phyloP scores from a whole-genome alignment of 352 stramenopile genomes.

The Phytophthora fragariaefolia region DNA sequence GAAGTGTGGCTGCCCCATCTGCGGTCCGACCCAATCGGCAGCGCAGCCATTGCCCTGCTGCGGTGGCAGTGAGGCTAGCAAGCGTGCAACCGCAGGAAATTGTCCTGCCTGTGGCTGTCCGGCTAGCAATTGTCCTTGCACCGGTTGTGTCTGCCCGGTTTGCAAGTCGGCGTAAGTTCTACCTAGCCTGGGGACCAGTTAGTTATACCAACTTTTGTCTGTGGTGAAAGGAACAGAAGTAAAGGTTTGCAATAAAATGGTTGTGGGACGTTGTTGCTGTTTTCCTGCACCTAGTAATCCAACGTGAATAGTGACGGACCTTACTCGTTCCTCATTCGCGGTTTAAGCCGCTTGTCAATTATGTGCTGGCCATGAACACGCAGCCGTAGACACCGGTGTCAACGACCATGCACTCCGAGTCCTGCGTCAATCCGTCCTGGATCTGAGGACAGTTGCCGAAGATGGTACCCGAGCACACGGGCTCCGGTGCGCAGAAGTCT shows the following conservation, averaged over 20 bases:
- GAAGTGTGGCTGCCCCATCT: slow-evolving; percentile 29
- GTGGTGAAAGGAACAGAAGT: too few relatives aligned
- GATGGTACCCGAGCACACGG: slow-evolving; percentile 40
- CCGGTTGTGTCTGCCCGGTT: slow-evolving; percentile 23
- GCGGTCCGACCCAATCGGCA: slow-evolving; percentile 12
- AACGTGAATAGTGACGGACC: too few relatives aligned
- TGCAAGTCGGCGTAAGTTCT: slow-evolving; percentile 23
- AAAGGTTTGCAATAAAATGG: too few relatives aligned
- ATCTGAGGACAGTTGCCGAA: slow-evolving; percentile 44
- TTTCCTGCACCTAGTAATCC: too few relatives aligned
- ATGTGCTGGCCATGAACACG: slow-evolving; percentile 44
- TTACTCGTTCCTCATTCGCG: too few relatives aligned
- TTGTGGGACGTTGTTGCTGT: too few relatives aligned
- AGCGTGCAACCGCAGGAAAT: slow-evolving; percentile 5
- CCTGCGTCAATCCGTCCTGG: slow-evolving; percentile 35
- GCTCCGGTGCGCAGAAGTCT: slow-evolving; percentile 37
- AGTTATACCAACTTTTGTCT: too few relatives aligned
- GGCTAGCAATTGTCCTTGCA: slow-evolving; percentile 26
- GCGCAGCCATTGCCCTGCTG: slow-evolving; percentile 2
- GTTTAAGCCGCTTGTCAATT: slow-evolving; percentile 14
- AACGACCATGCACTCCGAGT: slow-evolving; percentile 41
- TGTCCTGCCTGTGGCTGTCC: slow-evolving; percentile 37
- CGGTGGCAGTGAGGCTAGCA: slow-evolving; percentile 8
- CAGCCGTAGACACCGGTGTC: slow-evolving; percentile 45
- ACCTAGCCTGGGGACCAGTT: too few relatives aligned